These are phyloP conservation scores for Chlorella sp. DNA, from an alignment of 139 green algal species.

Conservation along the genomic window DNA sequence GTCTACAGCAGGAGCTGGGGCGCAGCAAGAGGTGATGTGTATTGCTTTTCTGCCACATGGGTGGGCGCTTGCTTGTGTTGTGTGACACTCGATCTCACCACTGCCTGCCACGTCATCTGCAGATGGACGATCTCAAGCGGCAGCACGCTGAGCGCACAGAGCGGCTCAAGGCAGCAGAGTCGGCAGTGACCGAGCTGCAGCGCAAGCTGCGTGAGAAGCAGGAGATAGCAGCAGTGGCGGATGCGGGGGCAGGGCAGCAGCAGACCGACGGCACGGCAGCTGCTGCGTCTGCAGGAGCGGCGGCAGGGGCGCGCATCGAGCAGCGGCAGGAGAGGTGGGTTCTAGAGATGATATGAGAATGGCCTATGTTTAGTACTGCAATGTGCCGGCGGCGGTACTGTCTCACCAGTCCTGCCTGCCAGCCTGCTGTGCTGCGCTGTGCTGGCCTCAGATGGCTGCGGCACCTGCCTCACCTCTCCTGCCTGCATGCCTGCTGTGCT, in stretches of 20 bases:
- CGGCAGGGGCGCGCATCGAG: background rate
- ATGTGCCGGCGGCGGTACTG: too few species aligned
- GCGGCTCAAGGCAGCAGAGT: conserved; percentile 12
- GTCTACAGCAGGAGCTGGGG: background rate
- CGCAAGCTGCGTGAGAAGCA: background rate
- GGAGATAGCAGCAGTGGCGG: background rate
- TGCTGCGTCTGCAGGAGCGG: background rate
- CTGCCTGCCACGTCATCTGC: background rate
- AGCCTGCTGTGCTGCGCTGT: background rate
- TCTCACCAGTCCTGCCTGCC: too few species aligned
- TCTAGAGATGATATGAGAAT: too few species aligned
- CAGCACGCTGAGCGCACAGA: background rate
- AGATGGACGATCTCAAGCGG: conserved; percentile 16
- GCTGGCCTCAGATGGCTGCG: too few species aligned
- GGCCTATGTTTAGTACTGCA: background rate
- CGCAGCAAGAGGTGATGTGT: background rate
- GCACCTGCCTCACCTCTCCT: too few species aligned
- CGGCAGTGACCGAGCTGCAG: background rate
- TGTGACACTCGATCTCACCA: too few species aligned
- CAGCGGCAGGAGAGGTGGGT: background rate
- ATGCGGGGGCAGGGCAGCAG: background rate
- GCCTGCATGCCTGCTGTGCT: background rate
- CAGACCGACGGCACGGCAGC: background rate
- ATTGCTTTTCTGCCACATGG: background rate
- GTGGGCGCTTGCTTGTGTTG: too few species aligned